Evolutionary conservation across 2,329 filamentous ascomycete species (phyloP).

Genomic region (Aspergillus brasiliensis): DNA sequence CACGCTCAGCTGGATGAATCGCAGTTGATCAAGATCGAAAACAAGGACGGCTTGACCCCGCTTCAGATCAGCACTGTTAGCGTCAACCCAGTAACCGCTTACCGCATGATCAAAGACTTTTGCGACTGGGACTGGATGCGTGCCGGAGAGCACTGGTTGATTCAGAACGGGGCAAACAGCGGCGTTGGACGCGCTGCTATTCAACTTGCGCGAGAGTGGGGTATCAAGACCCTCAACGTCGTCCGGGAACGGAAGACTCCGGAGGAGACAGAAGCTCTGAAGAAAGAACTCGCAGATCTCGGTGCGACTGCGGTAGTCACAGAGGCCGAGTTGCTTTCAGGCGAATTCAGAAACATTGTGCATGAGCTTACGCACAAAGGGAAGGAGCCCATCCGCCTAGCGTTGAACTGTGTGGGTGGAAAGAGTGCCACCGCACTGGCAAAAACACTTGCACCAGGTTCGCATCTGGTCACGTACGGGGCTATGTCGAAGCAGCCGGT

Average conservation of each 20-base stretch:
- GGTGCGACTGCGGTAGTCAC: constrained; percentile 67
- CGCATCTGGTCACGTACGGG: constrained; percentile 87
- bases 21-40: constrained; percentile 68
- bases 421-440: constrained; percentile 78
- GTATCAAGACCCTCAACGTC: constrained; percentile 86
- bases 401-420: constrained; percentile 91
- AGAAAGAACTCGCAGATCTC: constrained; percentile 60
- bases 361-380: constrained; percentile 72
- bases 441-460: constrained; percentile 68
- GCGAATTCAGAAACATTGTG: constrained; percentile 51
- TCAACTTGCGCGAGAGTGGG: constrained; percentile 83
- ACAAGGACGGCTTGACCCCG: constrained; percentile 69
- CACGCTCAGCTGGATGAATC: constrained; percentile 70
- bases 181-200: constrained; percentile 91
- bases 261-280: constrained; percentile 66
- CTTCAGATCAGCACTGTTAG: constrained; percentile 83
- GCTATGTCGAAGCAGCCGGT: constrained; percentile 92
- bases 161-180: constrained; percentile 95
- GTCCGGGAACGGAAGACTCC: constrained; percentile 70
- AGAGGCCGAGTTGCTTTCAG: constrained; percentile 57
- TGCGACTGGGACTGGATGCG: constrained; percentile 55
- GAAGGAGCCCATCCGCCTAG: constrained; percentile 72
- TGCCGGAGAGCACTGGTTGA: constrained; percentile 81
- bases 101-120: constrained; percentile 87
- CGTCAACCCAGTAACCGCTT: constrained; percentile 93